Evolutionary conservation across 2,329 filamentous ascomycete species (phyloP).

Genomic region (Bipolaris sorokiniana): DNA sequence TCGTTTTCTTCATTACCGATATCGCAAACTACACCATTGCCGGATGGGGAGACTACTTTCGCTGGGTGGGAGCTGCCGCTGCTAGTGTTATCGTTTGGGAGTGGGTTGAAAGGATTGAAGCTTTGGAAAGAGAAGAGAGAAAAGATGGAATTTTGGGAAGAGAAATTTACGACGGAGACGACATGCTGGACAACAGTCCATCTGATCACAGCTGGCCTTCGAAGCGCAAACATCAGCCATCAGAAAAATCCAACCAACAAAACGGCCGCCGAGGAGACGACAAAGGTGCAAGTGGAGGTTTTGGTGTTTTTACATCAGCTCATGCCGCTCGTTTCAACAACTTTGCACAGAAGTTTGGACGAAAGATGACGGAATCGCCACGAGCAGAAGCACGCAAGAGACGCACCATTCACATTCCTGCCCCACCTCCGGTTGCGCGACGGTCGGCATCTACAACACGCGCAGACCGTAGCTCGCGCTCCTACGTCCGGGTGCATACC

Average conservation of each 20-base stretch:
- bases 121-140: slow-evolving; percentile 88
- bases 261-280: slow-evolving; percentile 27
- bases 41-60: slow-evolving; percentile 92
- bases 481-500: slow-evolving; percentile 41
- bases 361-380: slow-evolving; percentile 36
- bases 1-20: slow-evolving; percentile 92
- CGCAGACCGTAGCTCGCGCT: slow-evolving; percentile 32
- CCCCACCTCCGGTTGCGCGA: slow-evolving; percentile 38
- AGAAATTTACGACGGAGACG: slow-evolving; percentile 92
- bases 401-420: slow-evolving; percentile 42
- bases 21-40: slow-evolving; percentile 84
- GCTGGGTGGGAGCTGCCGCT: slow-evolving; percentile 94
- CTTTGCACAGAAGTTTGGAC: slow-evolving; percentile 37
- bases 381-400: slow-evolving; percentile 39
- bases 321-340: slow-evolving; percentile 33
- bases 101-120: slow-evolving; percentile 95
- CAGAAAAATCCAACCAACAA: slow-evolving; percentile 43
- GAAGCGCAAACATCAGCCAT: slow-evolving; percentile 46
- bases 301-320: slow-evolving; percentile 35
- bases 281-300: slow-evolving; percentile 24
- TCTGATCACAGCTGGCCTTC: slow-evolving; percentile 60
- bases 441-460: slow-evolving; percentile 35
- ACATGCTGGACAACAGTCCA: slow-evolving; percentile 77
- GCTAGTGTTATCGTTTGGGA: slow-evolving; percentile 98
- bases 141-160: slow-evolving; percentile 90